Percentiles rank a stretch among this genome's conserved stretches.
These are phyloP conservation scores for Boletus sensibilis DNA, from an alignment of 768 basidiomycete genomes.

Conservation along the genomic window DNA sequence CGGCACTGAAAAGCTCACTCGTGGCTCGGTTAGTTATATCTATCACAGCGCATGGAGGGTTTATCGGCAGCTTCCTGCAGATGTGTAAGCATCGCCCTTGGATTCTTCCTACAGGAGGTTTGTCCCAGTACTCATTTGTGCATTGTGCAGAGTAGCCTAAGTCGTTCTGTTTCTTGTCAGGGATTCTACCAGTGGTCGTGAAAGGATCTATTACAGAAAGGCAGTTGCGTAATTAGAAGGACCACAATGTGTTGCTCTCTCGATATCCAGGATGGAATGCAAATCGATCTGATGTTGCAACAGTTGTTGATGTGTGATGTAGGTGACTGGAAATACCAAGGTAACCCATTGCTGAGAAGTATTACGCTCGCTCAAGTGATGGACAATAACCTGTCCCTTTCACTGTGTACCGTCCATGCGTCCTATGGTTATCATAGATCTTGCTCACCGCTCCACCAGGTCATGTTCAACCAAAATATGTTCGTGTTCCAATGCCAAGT, in stretches of 20 bases:
- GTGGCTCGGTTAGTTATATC: too few species aligned
- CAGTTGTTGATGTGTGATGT: background rate
- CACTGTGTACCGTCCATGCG: too few species aligned
- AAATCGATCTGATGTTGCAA: background rate
- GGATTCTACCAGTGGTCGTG: constrained; percentile 28
- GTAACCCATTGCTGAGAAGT: too few species aligned
- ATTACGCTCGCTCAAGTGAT: too few species aligned
- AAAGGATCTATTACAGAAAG: constrained; percentile 4
- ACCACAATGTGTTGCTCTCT: too few species aligned
- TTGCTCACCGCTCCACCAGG: too few species aligned
- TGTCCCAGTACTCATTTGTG: constrained; percentile 14
- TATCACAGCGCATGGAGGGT: constrained; percentile 69
- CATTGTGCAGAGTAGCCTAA: background rate
- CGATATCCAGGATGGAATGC: background rate
- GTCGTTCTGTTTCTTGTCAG: constrained; percentile 3
- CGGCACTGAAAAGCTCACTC: background rate
- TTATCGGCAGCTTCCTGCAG: constrained; percentile 55
- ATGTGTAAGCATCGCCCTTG: constrained; percentile 44
- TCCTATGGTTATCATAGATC: too few species aligned
- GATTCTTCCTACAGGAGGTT: constrained; percentile 64
- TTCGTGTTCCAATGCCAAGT: too few species aligned
- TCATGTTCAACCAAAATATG: too few species aligned
- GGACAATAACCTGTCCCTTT: too few species aligned
- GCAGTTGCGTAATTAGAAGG: constrained; percentile 2
- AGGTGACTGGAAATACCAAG: background rate